Evolutionary conservation across 495 filamentous ascomycete species (phyloP), one percentile per base, ranked within the genome.

Genomic region (Penicillium steckii): DNA sequence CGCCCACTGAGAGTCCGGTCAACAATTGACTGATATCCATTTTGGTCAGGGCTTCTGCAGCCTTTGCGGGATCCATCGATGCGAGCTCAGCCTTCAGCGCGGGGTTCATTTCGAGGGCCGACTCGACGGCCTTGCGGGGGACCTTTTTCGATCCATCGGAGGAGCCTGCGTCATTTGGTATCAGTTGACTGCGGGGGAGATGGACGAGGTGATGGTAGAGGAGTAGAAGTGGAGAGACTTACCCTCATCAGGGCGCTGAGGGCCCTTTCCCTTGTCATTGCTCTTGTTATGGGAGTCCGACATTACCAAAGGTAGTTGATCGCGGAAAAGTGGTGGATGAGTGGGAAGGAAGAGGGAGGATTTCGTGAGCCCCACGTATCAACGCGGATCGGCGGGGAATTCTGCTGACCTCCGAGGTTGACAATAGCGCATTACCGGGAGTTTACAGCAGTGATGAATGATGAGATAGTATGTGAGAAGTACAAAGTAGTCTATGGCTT

Each of bases 11-110:
- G 53, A 95, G 72, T 5, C 92, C 92, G 1, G 92, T 95, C 72
- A 96, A 73, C 55, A 96, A 74, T 43, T 96, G 88, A 46, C 85
- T 78, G 10, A 95, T 71, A 52, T 84, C 85, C 66, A 96, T 74
- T 47, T 85, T 83, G 64, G 82, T 83, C 59, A 97, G 69, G 24
- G 82, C 73, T 53, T 90, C 82, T 43, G 80, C 71, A 10, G 80
- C 74, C 46, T 74, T 62, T n/a, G 75, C 67, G 49, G 72, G 68
- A 33, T 74, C 65, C 70, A 80, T 61, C 12, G 51, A 59, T 9
- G 66, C 74, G 27, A 81, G 57, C 51, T 80, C 77, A 24, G 59
- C 62, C 64, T 75, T 74, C 56, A 81, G 62, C 2, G 78, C 71
- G 15, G 78, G 77, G 58, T 81, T 81, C 65, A 70, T 70, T 32